Base-by-base conservation (phyloP, 345 rosid species). In the Salix exigua region DNA sequence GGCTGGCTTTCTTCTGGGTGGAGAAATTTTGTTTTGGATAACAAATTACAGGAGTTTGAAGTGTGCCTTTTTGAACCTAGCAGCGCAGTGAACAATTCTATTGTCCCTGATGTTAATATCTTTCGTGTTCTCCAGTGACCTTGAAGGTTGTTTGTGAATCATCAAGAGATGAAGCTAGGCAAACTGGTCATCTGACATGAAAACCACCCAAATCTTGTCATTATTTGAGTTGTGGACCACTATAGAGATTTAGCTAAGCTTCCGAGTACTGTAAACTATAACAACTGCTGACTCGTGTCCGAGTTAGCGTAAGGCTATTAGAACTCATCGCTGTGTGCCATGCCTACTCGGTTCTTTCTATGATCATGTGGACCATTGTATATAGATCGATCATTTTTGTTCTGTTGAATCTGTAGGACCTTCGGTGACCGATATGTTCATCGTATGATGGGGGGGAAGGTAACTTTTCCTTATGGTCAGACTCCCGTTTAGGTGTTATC, bases 1-100 rank as follows among this genome's bases (percentile, higher is more conserved):
- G 94, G 91, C 72, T 87, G 91, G 44, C 80, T 88, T 66, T 75
- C 88, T 14, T 42, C 75, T n/a, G 93, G 91, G 25, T 88, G 89
- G 94, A 88, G 53, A 86, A 79, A 26, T 14, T 88, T 90, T 63
- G 88, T 82, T 11, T 6, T 33, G 4, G 89, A 85, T 14, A 87
- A 87, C 86, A 78, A 85, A 68, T 79, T 88, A 13, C 76, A 83
- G 19, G 87, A 87, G 73, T 81, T 71, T 70, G 94, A 88, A 62
- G 88, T 79, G 21, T 88, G 91, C 65, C 81, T 87, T 25, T 90
- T 87, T 35, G 75, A 75, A 35, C 90, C 86, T 17, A 79, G 53
- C 0, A 46, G 28, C 53, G 72, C 30, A 17, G 68, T 26, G 48
- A 13, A 33, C 50, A 67, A 78, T 63, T 73, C 80, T n/a, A 7